Percentiles rank a stretch among this genome's conserved stretches.
Conservation (phyloP, 768 basidiomycete genomes). For the Pholiota conissans region DNA sequence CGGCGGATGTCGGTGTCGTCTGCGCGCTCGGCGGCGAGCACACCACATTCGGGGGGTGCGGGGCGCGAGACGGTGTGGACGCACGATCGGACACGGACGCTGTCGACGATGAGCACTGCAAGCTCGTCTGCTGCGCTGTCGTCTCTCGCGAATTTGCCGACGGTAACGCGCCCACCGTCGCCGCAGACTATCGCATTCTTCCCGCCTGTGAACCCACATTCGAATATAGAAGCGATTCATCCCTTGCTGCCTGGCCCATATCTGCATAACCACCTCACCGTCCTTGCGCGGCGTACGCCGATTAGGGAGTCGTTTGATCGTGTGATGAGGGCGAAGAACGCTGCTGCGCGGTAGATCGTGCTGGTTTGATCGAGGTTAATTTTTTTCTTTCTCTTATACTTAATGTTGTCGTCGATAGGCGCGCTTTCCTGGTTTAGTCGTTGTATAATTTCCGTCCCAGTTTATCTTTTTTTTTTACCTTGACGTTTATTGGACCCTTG, state of each 20-base stretch:
- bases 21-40: slow-evolving; percentile 26
- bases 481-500: background rate
- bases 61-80: slow-evolving; percentile 19
- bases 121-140: slow-evolving; percentile 56
- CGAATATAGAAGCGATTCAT: slow-evolving; percentile 61
- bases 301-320: slow-evolving; percentile 72
- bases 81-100: slow-evolving; percentile 22
- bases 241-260: slow-evolving; percentile 74
- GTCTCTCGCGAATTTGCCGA: slow-evolving; percentile 55
- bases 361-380: background rate
- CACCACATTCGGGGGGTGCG: slow-evolving; percentile 18
- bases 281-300: slow-evolving; percentile 63
- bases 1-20: slow-evolving; percentile 38
- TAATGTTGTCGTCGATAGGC: background rate
- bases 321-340: slow-evolving; percentile 55
- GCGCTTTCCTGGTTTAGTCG: background rate
- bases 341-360: background rate
- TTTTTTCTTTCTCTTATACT: background rate
- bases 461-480: background rate
- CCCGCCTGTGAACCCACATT: slow-evolving; percentile 57
- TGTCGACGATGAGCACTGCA: slow-evolving; percentile 11
- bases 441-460: background rate
- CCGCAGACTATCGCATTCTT: slow-evolving; percentile 60
- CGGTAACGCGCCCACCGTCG: slow-evolving; percentile 43
- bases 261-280: slow-evolving; percentile 67